phyloP scores from a whole-genome alignment of 2,329 filamentous ascomycete species.

The Venturia oleaginea region DNA sequence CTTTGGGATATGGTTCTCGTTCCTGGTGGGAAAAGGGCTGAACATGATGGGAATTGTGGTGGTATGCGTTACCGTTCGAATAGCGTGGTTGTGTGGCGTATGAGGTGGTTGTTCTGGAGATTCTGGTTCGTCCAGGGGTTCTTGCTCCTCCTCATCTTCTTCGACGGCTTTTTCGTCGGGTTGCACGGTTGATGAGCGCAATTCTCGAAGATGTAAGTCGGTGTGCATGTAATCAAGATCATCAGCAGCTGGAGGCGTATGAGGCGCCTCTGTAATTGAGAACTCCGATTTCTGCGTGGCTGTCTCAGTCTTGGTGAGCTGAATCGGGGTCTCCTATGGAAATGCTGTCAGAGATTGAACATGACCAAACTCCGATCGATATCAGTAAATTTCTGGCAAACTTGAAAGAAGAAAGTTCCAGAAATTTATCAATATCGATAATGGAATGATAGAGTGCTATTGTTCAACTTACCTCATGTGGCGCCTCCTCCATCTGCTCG shows the following conservation, averaged over 20 bases:
- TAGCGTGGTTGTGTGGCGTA: conserved; percentile 23
- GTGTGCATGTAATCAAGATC: conserved; percentile 22
- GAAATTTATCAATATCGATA: not conserved
- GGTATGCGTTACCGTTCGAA: conserved; percentile 38
- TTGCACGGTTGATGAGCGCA: conserved; percentile 1
- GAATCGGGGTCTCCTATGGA: conserved; percentile 22
- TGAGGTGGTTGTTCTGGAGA: conserved; percentile 18
- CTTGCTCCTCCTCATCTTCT: not conserved
- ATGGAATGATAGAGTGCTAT: not conserved
- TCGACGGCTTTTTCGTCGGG: not conserved
- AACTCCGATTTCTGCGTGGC: not conserved
- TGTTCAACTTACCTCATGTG: not conserved
- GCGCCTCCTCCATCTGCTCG: conserved; percentile 24
- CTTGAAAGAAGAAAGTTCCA: not conserved
- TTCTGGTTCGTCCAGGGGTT: conserved; percentile 16
- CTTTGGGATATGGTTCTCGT: conserved; percentile 19
- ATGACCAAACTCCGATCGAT: not conserved
- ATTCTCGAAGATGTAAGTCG: not conserved
- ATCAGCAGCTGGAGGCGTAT: conserved; percentile 40
- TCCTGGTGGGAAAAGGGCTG: conserved; percentile 24
- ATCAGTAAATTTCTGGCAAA: not conserved
- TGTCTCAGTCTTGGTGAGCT: not conserved
- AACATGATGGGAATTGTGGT: conserved; percentile 41
- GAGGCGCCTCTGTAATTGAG: not conserved
- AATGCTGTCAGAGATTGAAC: not conserved